These are phyloP conservation scores for Trichophyton verrucosum DNA, from an alignment of 2,329 filamentous ascomycete species.

Conservation along the genomic window DNA sequence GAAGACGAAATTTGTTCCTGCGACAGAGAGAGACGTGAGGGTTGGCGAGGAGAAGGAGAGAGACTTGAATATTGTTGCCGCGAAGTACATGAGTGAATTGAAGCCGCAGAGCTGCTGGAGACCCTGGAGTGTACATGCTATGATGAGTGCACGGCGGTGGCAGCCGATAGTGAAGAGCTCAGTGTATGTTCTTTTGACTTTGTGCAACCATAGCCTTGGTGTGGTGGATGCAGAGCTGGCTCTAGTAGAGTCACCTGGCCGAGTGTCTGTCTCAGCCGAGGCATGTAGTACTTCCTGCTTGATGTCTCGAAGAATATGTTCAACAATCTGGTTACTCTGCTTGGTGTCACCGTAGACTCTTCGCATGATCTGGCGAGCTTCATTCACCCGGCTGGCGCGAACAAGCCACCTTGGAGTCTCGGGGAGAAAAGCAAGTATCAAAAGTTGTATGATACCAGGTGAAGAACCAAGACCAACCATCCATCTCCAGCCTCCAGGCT, in stretches of 20 bases:
- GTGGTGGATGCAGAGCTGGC: neutral
- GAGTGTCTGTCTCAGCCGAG: slow-evolving; percentile 5
- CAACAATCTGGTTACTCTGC: slow-evolving; percentile 39
- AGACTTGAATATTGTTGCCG: slow-evolving; percentile 65
- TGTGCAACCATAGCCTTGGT: neutral
- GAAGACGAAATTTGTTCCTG: slow-evolving; percentile 70
- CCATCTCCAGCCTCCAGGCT: slow-evolving; percentile 65
- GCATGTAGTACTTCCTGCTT: slow-evolving; percentile 64
- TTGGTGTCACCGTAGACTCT: slow-evolving; percentile 47
- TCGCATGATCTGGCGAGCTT: slow-evolving; percentile 53
- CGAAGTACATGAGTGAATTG: slow-evolving; percentile 89
- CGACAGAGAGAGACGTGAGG: slow-evolving; percentile 65
- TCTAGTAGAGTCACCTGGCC: neutral
- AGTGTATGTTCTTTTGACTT: slow-evolving; percentile 6
- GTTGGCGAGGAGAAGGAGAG: slow-evolving; percentile 70
- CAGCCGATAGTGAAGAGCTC: slow-evolving; percentile 33
- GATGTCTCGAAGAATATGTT: slow-evolving; percentile 54
- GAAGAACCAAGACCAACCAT: slow-evolving; percentile 77
- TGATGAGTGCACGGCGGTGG: slow-evolving; percentile 57
- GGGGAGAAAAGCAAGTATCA: slow-evolving; percentile 59
- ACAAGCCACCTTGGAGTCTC: slow-evolving; percentile 86
- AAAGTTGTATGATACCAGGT: slow-evolving; percentile 60
- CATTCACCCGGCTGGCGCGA: slow-evolving; percentile 48
- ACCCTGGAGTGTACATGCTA: slow-evolving; percentile 76
- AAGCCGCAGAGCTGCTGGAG: slow-evolving; percentile 84